A percentile compares a stretch with the other conserved stretches of the same genome.
Evolutionary conservation across 768 basidiomycete species (phyloP).

Genomic region (Kwoniella mangroviensis): DNA sequence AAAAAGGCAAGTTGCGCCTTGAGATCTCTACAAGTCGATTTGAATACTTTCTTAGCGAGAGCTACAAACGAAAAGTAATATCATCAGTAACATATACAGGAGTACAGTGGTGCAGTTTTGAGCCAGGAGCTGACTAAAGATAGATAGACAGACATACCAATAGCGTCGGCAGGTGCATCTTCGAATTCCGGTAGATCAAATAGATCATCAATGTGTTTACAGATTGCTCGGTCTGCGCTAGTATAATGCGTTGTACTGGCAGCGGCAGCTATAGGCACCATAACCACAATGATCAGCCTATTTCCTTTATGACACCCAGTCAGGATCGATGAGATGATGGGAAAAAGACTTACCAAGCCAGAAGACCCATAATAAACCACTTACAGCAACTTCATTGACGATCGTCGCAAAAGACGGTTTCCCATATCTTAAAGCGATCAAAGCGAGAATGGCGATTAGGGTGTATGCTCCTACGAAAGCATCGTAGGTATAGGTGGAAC

Average conservation of each 20-base stretch:
- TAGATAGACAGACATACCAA: constrained; percentile 19
- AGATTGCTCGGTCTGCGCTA: constrained; percentile 34
- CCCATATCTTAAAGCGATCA: constrained; percentile 5
- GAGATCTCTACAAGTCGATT: constrained; percentile 35
- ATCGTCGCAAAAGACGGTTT: constrained; percentile 3
- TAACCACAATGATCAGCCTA: background rate
- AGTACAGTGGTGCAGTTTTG: no score
- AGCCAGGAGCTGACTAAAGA: no score
- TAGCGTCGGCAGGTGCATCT: constrained; percentile 18
- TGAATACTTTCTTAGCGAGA: constrained; percentile 35
- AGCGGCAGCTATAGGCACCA: constrained; percentile 26
- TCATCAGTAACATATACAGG: background rate
- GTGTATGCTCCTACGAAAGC: constrained; percentile 45
- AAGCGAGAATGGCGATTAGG: constrained; percentile 25
- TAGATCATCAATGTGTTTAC: constrained; percentile 39
- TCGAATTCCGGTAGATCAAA: constrained; percentile 37
- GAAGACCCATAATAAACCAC: constrained; percentile 31
- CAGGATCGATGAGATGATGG: background rate
- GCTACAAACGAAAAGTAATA: background rate
- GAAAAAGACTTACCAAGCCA: constrained; percentile 38
- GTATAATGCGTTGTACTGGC: constrained; percentile 31
- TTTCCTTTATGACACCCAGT: background rate
- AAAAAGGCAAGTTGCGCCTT: constrained; percentile 42
- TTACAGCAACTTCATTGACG: constrained; percentile 2
- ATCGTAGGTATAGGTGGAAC: constrained; percentile 35